These are phyloP conservation scores for Phaeosphaeria sp. DNA, from an alignment of 2,329 filamentous ascomycete species.

Conservation along the genomic window DNA sequence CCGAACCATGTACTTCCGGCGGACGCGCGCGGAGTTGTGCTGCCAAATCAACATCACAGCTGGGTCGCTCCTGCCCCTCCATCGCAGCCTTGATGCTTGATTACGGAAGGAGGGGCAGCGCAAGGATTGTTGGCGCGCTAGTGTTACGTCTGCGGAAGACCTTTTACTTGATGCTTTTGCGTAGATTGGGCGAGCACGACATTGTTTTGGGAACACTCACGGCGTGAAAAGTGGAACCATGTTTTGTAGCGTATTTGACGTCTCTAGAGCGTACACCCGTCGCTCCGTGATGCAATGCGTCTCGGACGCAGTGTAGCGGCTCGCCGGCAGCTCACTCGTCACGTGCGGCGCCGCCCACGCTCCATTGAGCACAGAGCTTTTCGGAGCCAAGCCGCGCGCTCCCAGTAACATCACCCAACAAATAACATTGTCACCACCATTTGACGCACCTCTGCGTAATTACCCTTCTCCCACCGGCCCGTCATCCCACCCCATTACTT, in stretches of 20 bases:
- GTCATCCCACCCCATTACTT: constrained; percentile 27
- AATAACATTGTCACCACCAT: constrained; percentile 16
- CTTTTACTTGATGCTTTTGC: not conserved
- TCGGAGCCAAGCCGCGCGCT: constrained; percentile 12
- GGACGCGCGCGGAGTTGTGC: constrained; percentile 17
- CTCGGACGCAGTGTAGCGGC: too few relatives aligned
- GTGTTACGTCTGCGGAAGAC: not conserved
- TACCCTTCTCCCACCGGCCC: constrained; percentile 28
- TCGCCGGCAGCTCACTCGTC: constrained; percentile 1
- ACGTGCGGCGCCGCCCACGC: constrained; percentile 14
- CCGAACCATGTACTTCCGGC: constrained; percentile 6
- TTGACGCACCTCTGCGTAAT: constrained; percentile 21
- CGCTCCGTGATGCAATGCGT: not conserved
- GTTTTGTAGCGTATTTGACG: not conserved
- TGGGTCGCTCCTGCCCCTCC: constrained; percentile 12
- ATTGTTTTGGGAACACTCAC: not conserved
- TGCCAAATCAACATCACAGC: not conserved
- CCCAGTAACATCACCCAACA: constrained; percentile 23
- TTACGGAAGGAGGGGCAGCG: constrained; percentile 24
- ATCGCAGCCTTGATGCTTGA: constrained; percentile 23
- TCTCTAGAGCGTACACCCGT: not conserved
- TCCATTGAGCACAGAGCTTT: constrained; percentile 1
- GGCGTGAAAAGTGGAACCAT: not conserved
- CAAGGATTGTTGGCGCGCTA: constrained; percentile 16
- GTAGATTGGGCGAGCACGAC: not conserved